phyloP scores from a whole-genome alignment of 1,284 basidiomycete species.

The Tranzscheliella williamsii region DNA sequence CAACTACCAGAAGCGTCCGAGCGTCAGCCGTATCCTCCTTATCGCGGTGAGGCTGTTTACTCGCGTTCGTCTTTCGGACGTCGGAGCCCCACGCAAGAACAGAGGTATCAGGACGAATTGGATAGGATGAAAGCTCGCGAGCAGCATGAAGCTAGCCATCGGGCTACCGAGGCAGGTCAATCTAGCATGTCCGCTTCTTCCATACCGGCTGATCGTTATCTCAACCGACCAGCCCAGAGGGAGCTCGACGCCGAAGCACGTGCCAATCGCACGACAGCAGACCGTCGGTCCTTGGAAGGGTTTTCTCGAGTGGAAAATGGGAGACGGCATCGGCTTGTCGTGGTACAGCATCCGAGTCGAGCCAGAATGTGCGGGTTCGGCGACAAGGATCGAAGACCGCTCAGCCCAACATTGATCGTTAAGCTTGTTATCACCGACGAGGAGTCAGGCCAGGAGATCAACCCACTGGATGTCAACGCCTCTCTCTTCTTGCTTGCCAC shows the following conservation, averaged over 20 bases:
- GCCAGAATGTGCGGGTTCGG: slow-evolving; percentile 55
- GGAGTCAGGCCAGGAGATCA: slow-evolving; percentile 39
- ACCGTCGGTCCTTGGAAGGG: slow-evolving; percentile 18
- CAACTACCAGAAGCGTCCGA: too few relatives aligned
- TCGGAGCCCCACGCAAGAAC: slow-evolving; percentile 8
- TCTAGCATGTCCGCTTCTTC: too few relatives aligned
- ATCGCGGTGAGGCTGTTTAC: too few relatives aligned
- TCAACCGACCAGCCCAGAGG: too few relatives aligned
- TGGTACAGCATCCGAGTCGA: slow-evolving; percentile 49
- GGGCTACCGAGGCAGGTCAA: slow-evolving; percentile 1
- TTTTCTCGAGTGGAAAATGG: slow-evolving; percentile 32
- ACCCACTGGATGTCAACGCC: slow-evolving; percentile 48
- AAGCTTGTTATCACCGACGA: slow-evolving; percentile 49
- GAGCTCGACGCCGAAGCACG: neutral
- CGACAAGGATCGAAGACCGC: slow-evolving; percentile 54
- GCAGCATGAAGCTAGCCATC: slow-evolving; percentile 16
- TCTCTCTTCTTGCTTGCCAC: slow-evolving; percentile 53
- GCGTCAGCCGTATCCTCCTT: too few relatives aligned
- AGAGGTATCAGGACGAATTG: slow-evolving; percentile 27
- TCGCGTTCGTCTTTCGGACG: too few relatives aligned
- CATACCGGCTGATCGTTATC: too few relatives aligned
- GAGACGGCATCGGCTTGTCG: slow-evolving; percentile 40
- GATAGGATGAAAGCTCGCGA: slow-evolving; percentile 37
- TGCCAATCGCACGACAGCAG: slow-evolving; percentile 1
- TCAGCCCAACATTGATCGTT: slow-evolving; percentile 53